Base-by-base conservation (phyloP, 306 rosid genomes). In the Corylus americana region DNA sequence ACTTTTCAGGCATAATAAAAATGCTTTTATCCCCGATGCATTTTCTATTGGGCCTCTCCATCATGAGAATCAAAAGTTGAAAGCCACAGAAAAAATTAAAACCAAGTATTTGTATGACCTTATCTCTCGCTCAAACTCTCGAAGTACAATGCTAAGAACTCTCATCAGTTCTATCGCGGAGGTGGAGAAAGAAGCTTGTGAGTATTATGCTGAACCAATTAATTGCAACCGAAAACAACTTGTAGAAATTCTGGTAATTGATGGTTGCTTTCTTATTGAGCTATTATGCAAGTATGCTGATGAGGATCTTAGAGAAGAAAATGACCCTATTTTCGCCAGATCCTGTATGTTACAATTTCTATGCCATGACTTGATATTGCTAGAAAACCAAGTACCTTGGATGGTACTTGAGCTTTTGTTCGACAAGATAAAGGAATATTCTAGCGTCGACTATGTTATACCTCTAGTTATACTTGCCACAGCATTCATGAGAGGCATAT, bases 321-420 rank as follows among this genome's bases (percentile, higher is more conserved):
- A 72, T 8, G 87, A 80, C 22, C 87, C 79, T 3, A 48, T 48
- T 48, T 48, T 48, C 5, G 4, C 2, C 12, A 48, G 2, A 1
- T 48, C 12, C 11, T 0, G 3, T 48, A 48, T 48, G 53, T 0
- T 11, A 1, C 2, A 8, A 2, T 10, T 48, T 10, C 53, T 11
- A 48, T 0, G 0, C 7, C 81, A 75, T 44, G 83, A 83, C 29
- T 57, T 83, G 53, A 8, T 78, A 35, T 58, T 74, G 51, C 70
- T 83, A 16, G 67, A 83, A 27, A 83, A 75, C 76, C 83, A 83
- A 35, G 5, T 79, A 4, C 84, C 84, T 29, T 83, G 87, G 87
- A 35, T 75, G 73, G 81, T 75, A 4, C 78, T 83, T n/a, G 17
- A 76, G 13, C 3, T 0, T 29, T 48, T 84, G 9, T 64, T 62